Percentiles rank a stretch among this genome's conserved stretches.
phyloP scores from a whole-genome alignment of 805 yeast species.

The Clavispora phyllophila region DNA sequence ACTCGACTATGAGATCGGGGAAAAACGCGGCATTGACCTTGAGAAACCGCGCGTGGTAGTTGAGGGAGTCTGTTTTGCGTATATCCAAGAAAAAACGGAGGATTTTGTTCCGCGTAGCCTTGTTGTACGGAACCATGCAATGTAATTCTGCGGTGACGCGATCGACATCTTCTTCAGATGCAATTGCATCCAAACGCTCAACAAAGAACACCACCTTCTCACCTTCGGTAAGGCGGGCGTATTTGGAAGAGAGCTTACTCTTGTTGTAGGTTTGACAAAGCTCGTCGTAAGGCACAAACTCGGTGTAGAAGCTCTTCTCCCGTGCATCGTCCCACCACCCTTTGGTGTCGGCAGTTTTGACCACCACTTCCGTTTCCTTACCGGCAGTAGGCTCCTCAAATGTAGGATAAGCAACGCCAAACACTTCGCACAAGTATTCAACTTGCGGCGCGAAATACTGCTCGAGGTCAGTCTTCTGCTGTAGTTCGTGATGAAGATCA shows the following conservation, averaged over 20 bases:
- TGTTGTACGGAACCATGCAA: constrained; percentile 53
- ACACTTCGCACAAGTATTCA: constrained; percentile 6
- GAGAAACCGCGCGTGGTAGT: constrained; percentile 60
- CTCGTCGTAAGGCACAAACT: constrained; percentile 17
- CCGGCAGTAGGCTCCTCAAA: constrained; percentile 22
- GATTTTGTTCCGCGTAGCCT: constrained; percentile 64
- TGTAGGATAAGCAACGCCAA: constrained; percentile 5
- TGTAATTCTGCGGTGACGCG: constrained; percentile 41
- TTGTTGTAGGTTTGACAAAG: background rate
- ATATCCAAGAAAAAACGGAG: constrained; percentile 50
- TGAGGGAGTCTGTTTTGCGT: constrained; percentile 41
- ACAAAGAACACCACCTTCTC: constrained; percentile 42
- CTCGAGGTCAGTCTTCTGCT: constrained; percentile 3
- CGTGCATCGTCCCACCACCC: constrained; percentile 62
- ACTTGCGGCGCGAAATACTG: constrained; percentile 3
- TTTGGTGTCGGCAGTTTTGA: constrained; percentile 10
- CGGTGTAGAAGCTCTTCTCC: constrained; percentile 59
- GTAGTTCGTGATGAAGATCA: constrained; percentile 30
- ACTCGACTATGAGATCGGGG: constrained; percentile 46
- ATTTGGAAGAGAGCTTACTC: constrained; percentile 1
- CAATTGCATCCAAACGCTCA: constrained; percentile 36
- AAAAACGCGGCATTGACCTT: constrained; percentile 51
- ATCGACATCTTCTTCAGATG: constrained; percentile 47
- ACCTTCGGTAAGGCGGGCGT: constrained; percentile 22
- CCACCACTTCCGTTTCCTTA: constrained; percentile 13